These are phyloP conservation scores for Nakazawaea pomicola DNA, from an alignment of 805 yeast species.

Conservation along the genomic window DNA sequence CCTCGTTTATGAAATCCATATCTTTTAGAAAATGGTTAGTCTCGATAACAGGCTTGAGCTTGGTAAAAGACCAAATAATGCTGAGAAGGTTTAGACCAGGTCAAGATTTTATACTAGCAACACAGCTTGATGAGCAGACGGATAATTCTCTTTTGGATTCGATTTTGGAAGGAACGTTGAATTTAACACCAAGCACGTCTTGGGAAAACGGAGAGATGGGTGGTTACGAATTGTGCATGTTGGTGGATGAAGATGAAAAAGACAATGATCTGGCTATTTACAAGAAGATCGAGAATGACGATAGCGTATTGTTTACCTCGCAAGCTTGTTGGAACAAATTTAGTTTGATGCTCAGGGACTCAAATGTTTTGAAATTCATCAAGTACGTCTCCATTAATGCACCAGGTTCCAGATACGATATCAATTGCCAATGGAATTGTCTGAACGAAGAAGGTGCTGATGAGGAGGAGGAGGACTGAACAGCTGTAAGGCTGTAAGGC, in stretches of 20 bases:
- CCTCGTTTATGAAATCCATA: slow-evolving; percentile 51
- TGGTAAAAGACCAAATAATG: slow-evolving; percentile 61
- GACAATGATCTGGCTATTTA: slow-evolving; percentile 87
- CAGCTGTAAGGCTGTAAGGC: too few relatives aligned
- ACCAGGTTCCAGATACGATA: slow-evolving; percentile 90
- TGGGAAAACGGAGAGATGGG: slow-evolving; percentile 93
- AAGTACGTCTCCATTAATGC: slow-evolving; percentile 89
- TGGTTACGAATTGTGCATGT: slow-evolving; percentile 91
- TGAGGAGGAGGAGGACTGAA: not conserved
- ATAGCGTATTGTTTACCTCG: slow-evolving; percentile 70
- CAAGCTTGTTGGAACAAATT: slow-evolving; percentile 84
- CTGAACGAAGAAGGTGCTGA: slow-evolving; percentile 1
- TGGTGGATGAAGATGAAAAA: slow-evolving; percentile 41
- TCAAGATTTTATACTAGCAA: slow-evolving; percentile 86
- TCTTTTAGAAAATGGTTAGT: slow-evolving; percentile 69
- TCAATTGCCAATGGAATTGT: slow-evolving; percentile 68
- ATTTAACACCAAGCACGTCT: slow-evolving; percentile 73
- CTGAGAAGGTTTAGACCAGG: slow-evolving; percentile 94
- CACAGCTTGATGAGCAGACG: slow-evolving; percentile 33
- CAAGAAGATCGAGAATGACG: slow-evolving; percentile 58
- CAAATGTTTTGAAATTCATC: slow-evolving; percentile 82
- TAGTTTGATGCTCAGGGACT: slow-evolving; percentile 74
- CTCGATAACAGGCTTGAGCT: slow-evolving; percentile 54
- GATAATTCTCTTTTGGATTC: slow-evolving; percentile 41
- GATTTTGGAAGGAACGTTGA: slow-evolving; percentile 72